Percentiles rank a stretch among this genome's conserved stretches.
phyloP scores from a whole-genome alignment of 2,329 filamentous ascomycete species.

The Arthrobotrys conoides region DNA sequence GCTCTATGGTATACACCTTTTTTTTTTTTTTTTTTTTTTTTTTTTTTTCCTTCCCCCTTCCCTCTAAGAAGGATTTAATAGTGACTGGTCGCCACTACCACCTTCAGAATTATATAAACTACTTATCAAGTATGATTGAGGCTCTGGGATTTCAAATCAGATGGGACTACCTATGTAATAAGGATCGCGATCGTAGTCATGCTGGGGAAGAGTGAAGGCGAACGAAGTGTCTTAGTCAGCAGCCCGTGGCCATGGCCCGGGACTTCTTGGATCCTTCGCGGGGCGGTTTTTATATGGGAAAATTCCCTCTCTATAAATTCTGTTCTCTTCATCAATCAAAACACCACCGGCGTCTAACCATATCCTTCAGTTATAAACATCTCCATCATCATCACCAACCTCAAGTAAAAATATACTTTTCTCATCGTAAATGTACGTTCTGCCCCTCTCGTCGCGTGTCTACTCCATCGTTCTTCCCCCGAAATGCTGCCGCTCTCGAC shows the following conservation, averaged over 20 bases:
- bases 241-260: neutral
- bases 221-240: conserved; percentile 15
- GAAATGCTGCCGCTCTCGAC: conserved; percentile 8
- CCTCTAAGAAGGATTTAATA: no score
- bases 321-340: neutral
- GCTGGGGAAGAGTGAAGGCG: neutral
- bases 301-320: conserved; percentile 5
- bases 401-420: conserved; percentile 3
- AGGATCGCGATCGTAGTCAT: neutral
- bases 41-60: neutral
- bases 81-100: no score
- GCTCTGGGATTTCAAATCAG: no score
- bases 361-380: conserved; percentile 2
- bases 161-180: neutral
- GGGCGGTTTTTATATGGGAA: conserved; percentile 20
- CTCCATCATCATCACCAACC: neutral
- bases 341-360: conserved; percentile 9
- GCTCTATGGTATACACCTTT: neutral
- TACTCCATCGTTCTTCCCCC: conserved; percentile 4
- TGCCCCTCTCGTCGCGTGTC: conserved; percentile 21
- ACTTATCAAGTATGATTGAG: no score
- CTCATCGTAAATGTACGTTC: conserved; percentile 24
- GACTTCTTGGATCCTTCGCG: conserved; percentile 17
- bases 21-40: neutral
- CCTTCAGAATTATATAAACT: neutral